Conservation (phyloP, 2,329 filamentous ascomycete genomes). For the Neobulgaria alba region DNA sequence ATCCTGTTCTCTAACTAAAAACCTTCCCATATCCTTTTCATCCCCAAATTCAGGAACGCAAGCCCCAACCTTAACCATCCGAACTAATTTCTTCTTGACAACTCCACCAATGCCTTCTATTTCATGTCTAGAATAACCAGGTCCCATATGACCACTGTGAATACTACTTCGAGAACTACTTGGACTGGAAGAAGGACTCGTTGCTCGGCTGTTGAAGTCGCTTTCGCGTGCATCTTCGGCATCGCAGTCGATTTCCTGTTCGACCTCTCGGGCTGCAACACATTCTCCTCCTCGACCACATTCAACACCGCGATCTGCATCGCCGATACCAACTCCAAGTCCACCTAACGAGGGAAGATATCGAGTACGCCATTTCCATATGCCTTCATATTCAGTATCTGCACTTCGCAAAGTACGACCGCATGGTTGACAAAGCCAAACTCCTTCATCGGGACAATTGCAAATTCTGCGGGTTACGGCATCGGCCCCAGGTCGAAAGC, state of each 20-base stretch:
- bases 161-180: constrained; percentile 9
- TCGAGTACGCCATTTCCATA: constrained; percentile 84
- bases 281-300: constrained; percentile 75
- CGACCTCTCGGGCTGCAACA: constrained; percentile 66
- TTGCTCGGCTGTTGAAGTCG: constrained; percentile 14
- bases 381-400: constrained; percentile 52
- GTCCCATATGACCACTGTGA: constrained; percentile 35
- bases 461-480: constrained; percentile 23
- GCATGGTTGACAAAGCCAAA: constrained; percentile 84
- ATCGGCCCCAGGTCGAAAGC: constrained; percentile 23
- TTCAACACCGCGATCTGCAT: constrained; percentile 79
- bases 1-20: constrained; percentile 61
- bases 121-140: constrained; percentile 79
- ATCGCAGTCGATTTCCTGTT: constrained; percentile 79
- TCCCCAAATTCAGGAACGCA: constrained; percentile 76
- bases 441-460: constrained; percentile 38
- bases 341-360: constrained; percentile 76
- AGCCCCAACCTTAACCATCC: constrained; percentile 70
- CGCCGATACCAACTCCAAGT: constrained; percentile 77
- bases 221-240: constrained; percentile 55
- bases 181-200: constrained; percentile 17
- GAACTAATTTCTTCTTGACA: constrained; percentile 81
- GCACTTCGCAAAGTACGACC: constrained; percentile 59
- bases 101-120: constrained; percentile 85
- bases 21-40: constrained; percentile 56